Percentiles rank a stretch among this genome's conserved stretches.
These are phyloP conservation scores for Globisporangium orthogonon DNA, from an alignment of 352 stramenopile species.

Conservation along the genomic window DNA sequence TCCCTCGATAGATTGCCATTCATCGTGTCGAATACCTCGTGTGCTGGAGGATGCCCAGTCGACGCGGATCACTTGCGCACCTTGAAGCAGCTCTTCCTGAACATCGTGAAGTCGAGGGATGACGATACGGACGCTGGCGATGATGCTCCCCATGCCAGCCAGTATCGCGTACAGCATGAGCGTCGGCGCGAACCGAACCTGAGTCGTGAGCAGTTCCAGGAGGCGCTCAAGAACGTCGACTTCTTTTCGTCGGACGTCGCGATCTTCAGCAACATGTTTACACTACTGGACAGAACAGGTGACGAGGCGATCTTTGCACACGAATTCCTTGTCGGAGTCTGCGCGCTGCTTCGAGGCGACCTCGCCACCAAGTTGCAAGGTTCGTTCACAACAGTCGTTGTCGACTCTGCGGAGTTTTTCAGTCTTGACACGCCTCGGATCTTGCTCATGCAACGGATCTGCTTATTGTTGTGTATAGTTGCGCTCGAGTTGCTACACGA, in stretches of 20 bases:
- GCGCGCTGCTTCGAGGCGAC: constrained; percentile 33
- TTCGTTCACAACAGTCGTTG: constrained; percentile 6
- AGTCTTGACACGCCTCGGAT: too few species aligned
- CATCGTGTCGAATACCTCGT: neutral
- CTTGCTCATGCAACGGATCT: neutral
- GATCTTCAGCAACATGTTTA: constrained; percentile 55
- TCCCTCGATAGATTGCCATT: neutral
- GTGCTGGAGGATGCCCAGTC: constrained; percentile 15
- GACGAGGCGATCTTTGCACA: constrained; percentile 36
- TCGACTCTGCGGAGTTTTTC: too few species aligned
- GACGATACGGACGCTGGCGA: constrained; percentile 2
- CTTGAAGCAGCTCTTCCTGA: neutral
- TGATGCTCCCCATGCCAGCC: neutral
- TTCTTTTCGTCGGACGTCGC: constrained; percentile 36
- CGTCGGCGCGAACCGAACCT: constrained; percentile 27
- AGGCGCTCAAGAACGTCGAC: constrained; percentile 31
- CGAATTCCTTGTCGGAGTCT: constrained; percentile 40
- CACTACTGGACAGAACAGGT: constrained; percentile 49
- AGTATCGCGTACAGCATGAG: neutral
- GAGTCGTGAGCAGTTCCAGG: constrained; percentile 22
- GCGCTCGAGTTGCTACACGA: constrained; percentile 11
- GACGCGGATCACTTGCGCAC: constrained; percentile 5
- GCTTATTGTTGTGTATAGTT: constrained; percentile 3
- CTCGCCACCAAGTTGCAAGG: constrained; percentile 35
- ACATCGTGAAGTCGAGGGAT: neutral